Conservation (phyloP, 495 filamentous ascomycete genomes). For the Tuber umbilicatum region DNA sequence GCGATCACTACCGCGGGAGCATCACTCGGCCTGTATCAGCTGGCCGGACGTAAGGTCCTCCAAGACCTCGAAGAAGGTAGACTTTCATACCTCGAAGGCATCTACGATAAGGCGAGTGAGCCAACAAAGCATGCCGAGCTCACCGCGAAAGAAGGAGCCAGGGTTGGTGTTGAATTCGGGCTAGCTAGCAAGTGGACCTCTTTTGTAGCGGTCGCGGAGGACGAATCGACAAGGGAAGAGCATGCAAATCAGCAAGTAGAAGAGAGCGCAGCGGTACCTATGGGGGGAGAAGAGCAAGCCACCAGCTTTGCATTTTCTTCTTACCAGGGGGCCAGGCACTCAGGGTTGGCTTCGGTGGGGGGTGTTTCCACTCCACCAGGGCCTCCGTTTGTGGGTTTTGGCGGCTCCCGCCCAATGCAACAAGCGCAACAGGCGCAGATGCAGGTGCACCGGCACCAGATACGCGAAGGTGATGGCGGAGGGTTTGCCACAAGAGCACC, state of each 20-base stretch:
- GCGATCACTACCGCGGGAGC: conserved; percentile 44
- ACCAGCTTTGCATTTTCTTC: not conserved
- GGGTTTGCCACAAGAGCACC: too few relatives aligned
- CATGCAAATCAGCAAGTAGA: not conserved
- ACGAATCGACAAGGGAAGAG: conserved; percentile 19
- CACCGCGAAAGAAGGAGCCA: conserved; percentile 56
- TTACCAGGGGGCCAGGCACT: not conserved
- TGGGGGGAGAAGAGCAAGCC: not conserved
- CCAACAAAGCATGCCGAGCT: conserved; percentile 51
- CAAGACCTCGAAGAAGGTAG: conserved; percentile 62
- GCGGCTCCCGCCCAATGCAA: too few relatives aligned
- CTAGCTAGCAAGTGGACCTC: conserved; percentile 63
- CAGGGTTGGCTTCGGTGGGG: too few relatives aligned
- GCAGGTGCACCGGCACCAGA: too few relatives aligned
- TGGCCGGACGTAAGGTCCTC: conserved; percentile 61
- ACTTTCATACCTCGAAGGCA: conserved; percentile 54
- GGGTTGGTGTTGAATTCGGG: conserved; percentile 58
- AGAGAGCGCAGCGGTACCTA: not conserved
- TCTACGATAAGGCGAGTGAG: conserved; percentile 41
- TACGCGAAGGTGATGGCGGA: too few relatives aligned
- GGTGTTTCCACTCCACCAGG: not conserved
- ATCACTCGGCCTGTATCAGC: conserved; percentile 52
- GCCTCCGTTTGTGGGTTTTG: too few relatives aligned
- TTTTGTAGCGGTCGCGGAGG: conserved; percentile 58
- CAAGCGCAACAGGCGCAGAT: not conserved